A percentile compares a stretch with the other conserved stretches of the same genome.
These are phyloP conservation scores for Aurantiochytrium sp. DNA, from an alignment of 108 stramenopile species.

Conservation along the genomic window DNA sequence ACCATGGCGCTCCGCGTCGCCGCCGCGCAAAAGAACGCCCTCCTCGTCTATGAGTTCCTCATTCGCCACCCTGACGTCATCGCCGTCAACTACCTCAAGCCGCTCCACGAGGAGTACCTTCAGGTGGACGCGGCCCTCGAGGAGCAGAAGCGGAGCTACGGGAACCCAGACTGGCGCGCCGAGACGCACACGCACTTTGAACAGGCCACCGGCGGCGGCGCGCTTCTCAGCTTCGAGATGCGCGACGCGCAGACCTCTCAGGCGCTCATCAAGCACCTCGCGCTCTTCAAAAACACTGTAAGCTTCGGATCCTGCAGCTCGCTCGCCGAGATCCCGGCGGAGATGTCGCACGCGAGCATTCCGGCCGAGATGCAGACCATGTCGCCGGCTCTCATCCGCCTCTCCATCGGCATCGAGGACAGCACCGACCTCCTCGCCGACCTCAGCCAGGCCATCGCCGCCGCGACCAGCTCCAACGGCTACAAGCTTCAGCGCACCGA, in stretches of 20 bases:
- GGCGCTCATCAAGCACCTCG: slow-evolving; percentile 40
- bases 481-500: neutral
- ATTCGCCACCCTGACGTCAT: neutral
- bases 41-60: slow-evolving; percentile 15
- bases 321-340: slow-evolving; percentile 49
- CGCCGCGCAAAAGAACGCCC: slow-evolving; percentile 29
- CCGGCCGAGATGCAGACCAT: slow-evolving; percentile 44
- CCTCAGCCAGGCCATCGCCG: slow-evolving; percentile 16
- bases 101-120: neutral
- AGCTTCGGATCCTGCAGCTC: slow-evolving; percentile 54
- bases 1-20: slow-evolving; percentile 37
- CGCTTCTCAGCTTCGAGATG: slow-evolving; percentile 52
- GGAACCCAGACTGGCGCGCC: neutral
- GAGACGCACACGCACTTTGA: neutral
- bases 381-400: slow-evolving; percentile 28
- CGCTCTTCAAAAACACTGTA: slow-evolving; percentile 59
- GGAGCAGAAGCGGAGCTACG: neutral
- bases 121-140: neutral
- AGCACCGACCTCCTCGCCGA: slow-evolving; percentile 9
- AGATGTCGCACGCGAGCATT: slow-evolving; percentile 54
- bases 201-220: slow-evolving; percentile 50
- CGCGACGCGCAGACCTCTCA: slow-evolving; percentile 37
- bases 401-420: slow-evolving; percentile 38
- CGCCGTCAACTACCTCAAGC: slow-evolving; percentile 30
- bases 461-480: neutral